Evolutionary conservation across 352 stramenopile genomes (phyloP), one percentile per base, ranked within the genome.

Genomic region (Phytophthora pseudosyringae): DNA sequence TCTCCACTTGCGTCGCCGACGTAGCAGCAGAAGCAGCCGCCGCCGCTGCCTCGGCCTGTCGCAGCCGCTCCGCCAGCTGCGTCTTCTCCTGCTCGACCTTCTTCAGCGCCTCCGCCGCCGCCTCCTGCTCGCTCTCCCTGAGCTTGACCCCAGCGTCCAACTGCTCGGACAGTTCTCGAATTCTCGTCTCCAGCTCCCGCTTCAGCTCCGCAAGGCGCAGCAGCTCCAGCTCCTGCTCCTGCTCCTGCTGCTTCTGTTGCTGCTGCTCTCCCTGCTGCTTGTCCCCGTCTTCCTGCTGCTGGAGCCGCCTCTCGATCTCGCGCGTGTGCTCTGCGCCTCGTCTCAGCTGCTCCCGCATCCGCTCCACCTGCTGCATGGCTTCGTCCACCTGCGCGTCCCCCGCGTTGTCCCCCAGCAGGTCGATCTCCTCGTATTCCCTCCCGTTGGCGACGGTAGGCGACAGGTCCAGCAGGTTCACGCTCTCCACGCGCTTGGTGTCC

Each of bases 361-460:
- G 66, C 12, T 73, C 65, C 5, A 88, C 39, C 47, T 84, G 78
- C 41, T 72, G 44, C 45, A 67, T 76, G 6, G 71, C 75, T n/a
- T 85, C 66, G 11, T 84, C 64, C 40, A 89, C 38, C 64, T 87
- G 66, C 38, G 46, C 33, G 16, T 80, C 70, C 35, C 48, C 28
- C 15, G 45, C 58, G 21, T 48, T 64, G 4, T 38, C 38, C 61
- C 45, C 71, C 13, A 85, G 25, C 55, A 91, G 48, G 46, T 91
- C 81, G 43, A 91, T 85, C 38, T 90, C 77, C 16, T 89, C 69
- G 35, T 88, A 88, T 15, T 67, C n/a, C n/a, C n/a, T 69, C 8
- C 25, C 16, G 21, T 21, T 4, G 50, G 38, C 25, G 59, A 52
- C 40, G 18, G 75, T 40, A 18, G 77, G 81, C 0, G 83, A 86